A percentile compares a stretch with the other conserved stretches of the same genome.
Evolutionary conservation across 805 yeast genomes (phyloP).

Genomic region (Saturnispora zaruensis): DNA sequence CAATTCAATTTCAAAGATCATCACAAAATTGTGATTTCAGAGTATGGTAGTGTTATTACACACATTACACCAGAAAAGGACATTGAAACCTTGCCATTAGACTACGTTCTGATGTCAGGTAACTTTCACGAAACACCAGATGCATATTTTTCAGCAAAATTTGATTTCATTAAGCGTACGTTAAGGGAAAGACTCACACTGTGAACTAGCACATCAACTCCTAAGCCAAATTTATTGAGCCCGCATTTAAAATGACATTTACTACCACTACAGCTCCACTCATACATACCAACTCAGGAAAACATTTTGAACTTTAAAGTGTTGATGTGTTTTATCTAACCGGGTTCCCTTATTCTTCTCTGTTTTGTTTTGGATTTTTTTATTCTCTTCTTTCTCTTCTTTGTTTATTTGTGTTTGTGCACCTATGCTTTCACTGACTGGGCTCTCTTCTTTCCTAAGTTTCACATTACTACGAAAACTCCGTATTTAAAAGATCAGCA

Average conservation of each 20-base stretch:
- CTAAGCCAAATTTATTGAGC: background rate
- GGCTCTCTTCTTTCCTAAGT: background rate
- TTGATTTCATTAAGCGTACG: constrained; percentile 57
- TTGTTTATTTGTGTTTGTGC: background rate
- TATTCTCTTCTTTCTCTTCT: constrained; percentile 1
- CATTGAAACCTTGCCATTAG: constrained; percentile 56
- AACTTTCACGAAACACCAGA: constrained; percentile 35
- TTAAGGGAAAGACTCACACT: constrained; percentile 34
- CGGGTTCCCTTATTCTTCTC: constrained; percentile 2
- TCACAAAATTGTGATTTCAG: constrained; percentile 74
- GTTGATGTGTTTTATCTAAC: background rate
- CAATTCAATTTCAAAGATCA: constrained; percentile 96
- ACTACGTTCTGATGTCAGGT: constrained; percentile 39
- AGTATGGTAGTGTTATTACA: constrained; percentile 66
- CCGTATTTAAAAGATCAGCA: background rate
- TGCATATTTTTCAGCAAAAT: constrained; percentile 38
- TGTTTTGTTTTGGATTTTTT: constrained; percentile 6
- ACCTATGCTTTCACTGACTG: background rate
- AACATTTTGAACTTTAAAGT: background rate
- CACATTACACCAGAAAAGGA: constrained; percentile 73
- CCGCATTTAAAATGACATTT: background rate
- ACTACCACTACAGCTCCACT: background rate
- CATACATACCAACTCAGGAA: background rate
- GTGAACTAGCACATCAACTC: constrained; percentile 5
- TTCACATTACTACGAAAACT: background rate